phyloP scores from a whole-genome alignment of 2,329 filamentous ascomycete species.

The Calonectria hongkongensis region DNA sequence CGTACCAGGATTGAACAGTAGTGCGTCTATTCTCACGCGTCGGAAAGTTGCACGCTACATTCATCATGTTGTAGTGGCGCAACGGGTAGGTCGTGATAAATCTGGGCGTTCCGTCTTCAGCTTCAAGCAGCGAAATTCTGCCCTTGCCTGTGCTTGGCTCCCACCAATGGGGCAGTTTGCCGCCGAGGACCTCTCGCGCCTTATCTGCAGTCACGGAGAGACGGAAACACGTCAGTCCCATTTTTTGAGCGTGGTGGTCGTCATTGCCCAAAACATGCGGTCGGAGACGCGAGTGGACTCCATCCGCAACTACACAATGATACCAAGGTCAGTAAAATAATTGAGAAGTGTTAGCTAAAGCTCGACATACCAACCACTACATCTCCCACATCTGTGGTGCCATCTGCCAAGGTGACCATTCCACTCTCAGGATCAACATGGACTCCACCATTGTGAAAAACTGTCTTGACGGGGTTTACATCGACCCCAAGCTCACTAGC shows the following conservation, averaged over 20 bases:
- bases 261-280: conserved; percentile 19
- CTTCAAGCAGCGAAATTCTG: conserved; percentile 28
- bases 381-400: conserved; percentile 22
- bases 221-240: conserved; percentile 36
- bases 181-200: conserved; percentile 11
- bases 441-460: conserved; percentile 28
- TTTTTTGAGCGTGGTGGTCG: conserved; percentile 21
- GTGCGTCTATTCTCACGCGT: conserved; percentile 28
- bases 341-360: background rate
- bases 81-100: conserved; percentile 33
- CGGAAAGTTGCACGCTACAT: conserved; percentile 33
- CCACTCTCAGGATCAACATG: conserved; percentile 23
- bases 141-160: conserved; percentile 23
- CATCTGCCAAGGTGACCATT: conserved; percentile 23
- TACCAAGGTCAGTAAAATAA: background rate
- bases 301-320: conserved; percentile 9
- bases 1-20: conserved; percentile 27
- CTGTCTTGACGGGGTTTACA: conserved; percentile 24
- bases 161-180: conserved; percentile 33
- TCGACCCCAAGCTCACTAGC: conserved; percentile 2
- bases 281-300: conserved; percentile 28
- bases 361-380: conserved; percentile 15
- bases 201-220: conserved; percentile 22
- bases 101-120: conserved; percentile 29
- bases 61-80: conserved; percentile 31